A percentile compares a stretch with the other conserved stretches of the same genome.
Evolutionary conservation across 345 rosid species (phyloP).

Genomic region (Balakata baccata): DNA sequence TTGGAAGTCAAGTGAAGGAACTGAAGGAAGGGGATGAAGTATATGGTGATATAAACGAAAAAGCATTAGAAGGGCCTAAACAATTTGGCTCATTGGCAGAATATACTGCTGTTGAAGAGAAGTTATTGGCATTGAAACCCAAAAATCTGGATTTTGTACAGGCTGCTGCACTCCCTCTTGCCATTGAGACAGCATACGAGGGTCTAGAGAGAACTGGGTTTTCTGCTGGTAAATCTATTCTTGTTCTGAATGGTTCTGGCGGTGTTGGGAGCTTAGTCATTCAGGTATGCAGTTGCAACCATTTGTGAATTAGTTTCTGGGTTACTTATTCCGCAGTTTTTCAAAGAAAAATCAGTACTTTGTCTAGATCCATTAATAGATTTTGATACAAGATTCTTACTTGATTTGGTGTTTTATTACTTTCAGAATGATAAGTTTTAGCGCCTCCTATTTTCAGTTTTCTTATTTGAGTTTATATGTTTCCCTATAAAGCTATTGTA

Average conservation of each 20-base stretch:
- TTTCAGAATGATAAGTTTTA: not conserved
- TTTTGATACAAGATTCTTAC: not conserved
- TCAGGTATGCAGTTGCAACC: constrained; percentile 50
- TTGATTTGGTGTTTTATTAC: not conserved
- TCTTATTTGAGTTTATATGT: not conserved
- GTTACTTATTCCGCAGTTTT: too few species aligned
- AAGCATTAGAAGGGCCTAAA: constrained; percentile 85
- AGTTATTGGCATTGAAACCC: constrained; percentile 72
- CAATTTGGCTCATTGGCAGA: constrained; percentile 86
- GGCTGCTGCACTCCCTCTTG: constrained; percentile 91
- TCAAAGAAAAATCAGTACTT: too few species aligned
- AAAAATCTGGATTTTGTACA: constrained; percentile 70
- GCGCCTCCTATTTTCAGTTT: not conserved
- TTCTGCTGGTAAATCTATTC: constrained; percentile 77
- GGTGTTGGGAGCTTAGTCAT: constrained; percentile 95
- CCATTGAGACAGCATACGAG: constrained; percentile 79
- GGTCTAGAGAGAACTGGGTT: constrained; percentile 79
- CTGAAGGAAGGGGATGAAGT: constrained; percentile 86
- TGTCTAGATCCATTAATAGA: not conserved
- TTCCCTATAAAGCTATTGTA: not conserved
- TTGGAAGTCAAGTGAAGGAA: constrained; percentile 66
- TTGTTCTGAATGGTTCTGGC: constrained; percentile 83
- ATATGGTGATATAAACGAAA: constrained; percentile 86
- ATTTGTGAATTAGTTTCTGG: not conserved
- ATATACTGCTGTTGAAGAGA: constrained; percentile 86